Percentiles rank a stretch among this genome's conserved stretches.
Evolutionary conservation across 306 rosid species (phyloP).

Genomic region (Argentina anserina): DNA sequence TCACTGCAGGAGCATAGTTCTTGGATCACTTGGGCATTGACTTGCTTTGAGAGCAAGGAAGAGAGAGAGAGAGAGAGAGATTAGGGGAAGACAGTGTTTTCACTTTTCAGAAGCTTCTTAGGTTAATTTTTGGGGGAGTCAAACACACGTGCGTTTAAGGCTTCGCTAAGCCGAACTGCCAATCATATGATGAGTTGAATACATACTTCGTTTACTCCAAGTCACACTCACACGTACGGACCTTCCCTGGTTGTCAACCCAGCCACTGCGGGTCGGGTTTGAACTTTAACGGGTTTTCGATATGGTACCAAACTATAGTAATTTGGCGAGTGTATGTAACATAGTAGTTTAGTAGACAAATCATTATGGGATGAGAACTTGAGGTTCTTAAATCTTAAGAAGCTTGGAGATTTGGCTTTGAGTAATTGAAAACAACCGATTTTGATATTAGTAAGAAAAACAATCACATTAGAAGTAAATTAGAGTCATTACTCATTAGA

Average conservation of each 20-base stretch:
- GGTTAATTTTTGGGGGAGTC: slow-evolving; percentile 37
- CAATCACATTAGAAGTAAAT: too few relatives aligned
- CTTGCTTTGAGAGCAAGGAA: not conserved
- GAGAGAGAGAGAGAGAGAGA: slow-evolving; percentile 14
- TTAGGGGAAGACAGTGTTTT: slow-evolving; percentile 37
- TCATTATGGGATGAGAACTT: not conserved
- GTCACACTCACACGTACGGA: slow-evolving; percentile 8
- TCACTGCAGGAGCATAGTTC: slow-evolving; percentile 13
- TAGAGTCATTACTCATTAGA: too few relatives aligned
- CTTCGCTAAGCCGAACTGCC: slow-evolving; percentile 2
- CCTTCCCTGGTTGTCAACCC: not conserved
- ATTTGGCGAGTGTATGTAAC: too few relatives aligned
- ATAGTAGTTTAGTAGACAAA: too few relatives aligned
- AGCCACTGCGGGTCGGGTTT: slow-evolving; percentile 20
- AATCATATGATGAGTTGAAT: slow-evolving; percentile 13
- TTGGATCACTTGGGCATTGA: slow-evolving; percentile 18
- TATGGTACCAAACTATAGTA: too few relatives aligned
- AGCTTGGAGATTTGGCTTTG: too few relatives aligned
- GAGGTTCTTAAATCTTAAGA: not conserved
- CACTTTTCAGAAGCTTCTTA: slow-evolving; percentile 34
- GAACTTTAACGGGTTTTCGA: not conserved
- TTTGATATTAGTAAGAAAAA: too few relatives aligned
- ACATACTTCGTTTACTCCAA: not conserved
- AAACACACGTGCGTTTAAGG: slow-evolving; percentile 48
- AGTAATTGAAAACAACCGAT: too few relatives aligned